Base-by-base conservation (phyloP, 805 yeast genomes). In the Saccharomycopsis fodiens region DNA sequence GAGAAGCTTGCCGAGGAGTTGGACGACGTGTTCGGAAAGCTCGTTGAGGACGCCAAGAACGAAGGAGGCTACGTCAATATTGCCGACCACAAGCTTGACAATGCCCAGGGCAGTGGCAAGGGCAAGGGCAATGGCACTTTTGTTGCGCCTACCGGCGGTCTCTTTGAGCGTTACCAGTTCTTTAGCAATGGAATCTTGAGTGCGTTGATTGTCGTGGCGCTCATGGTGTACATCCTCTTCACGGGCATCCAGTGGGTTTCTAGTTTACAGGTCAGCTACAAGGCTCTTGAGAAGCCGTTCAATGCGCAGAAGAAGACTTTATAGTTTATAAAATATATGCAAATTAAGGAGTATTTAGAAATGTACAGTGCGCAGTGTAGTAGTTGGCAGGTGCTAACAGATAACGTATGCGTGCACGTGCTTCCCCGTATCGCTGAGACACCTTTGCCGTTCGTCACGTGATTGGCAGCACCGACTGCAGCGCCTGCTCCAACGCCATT, bases 131-230 rank as follows among this genome's bases (percentile, higher is more conserved):
- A 35, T 21, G 23, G 34, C 12, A 15, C 20, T 17, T 45, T 38
- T 15, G 42, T 47, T n/a, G 31, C 39, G 12, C 35, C 43, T 23
- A 25, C 41, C 15, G 40, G 35, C 15, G 72, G 72, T 45, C 63
- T 84, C 46, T 82, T 85, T 61, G 73, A 77, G 47, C 68, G 72
- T 50, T 85, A 84, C 62, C 78, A 76, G 56, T 85, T 82, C 61
- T 82, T 84, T 66, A 70, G 85, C 13, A 77, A 85, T 2, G 93
- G 89, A 20, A 69, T 85, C 50, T 81, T 79, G 72, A 78, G 77
- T 82, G 69, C 76, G 39, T 64, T 75, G 45, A 62, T 84, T 40
- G 80, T 81, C 16, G 66, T 79, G 3, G 59, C 72, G 27, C 63
- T 80, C 53, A 65, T 83, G 52, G 50, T 79, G 25, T 63, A 62